phyloP scores from a whole-genome alignment of 495 filamentous ascomycete genomes.

The Penicillium antarcticum region DNA sequence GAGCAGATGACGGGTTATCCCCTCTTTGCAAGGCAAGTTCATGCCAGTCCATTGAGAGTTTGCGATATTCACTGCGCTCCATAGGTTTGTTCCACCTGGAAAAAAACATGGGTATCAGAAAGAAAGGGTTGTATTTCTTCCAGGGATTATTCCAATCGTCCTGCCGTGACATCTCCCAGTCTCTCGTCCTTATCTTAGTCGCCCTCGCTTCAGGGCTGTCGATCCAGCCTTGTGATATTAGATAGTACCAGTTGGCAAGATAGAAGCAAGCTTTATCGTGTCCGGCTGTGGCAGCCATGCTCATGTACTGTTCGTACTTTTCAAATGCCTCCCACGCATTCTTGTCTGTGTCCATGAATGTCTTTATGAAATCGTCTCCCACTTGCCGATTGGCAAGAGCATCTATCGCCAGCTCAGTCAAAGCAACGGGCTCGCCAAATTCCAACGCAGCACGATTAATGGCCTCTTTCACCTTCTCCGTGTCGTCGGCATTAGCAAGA shows the following conservation, averaged over 20 bases:
- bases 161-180: not conserved
- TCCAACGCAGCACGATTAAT: slow-evolving; percentile 23
- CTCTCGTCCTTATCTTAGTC: not conserved
- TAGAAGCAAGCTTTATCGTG: slow-evolving; percentile 25
- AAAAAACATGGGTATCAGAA: not conserved
- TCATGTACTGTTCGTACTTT: slow-evolving; percentile 37
- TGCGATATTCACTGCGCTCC: slow-evolving; percentile 19
- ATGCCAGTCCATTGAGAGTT: slow-evolving; percentile 34
- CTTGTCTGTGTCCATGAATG: too few relatives aligned
- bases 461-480: slow-evolving; percentile 9
- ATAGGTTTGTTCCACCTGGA: not conserved
- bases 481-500: slow-evolving; percentile 13
- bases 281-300: slow-evolving; percentile 28
- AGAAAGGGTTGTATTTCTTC: too few relatives aligned
- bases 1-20: slow-evolving; percentile 5
- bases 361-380: slow-evolving; percentile 11
- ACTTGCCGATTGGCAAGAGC: not conserved
- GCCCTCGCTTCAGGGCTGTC: slow-evolving; percentile 21
- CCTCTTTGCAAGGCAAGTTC: slow-evolving; percentile 10
- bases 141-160: not conserved
- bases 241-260: slow-evolving; percentile 40
- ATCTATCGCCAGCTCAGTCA: slow-evolving; percentile 25
- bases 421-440: slow-evolving; percentile 29
- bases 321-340: slow-evolving; percentile 10
- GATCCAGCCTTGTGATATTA: slow-evolving; percentile 22